phyloP scores from a whole-genome alignment of 495 filamentous ascomycete species.

The Penicillium arizonense region DNA sequence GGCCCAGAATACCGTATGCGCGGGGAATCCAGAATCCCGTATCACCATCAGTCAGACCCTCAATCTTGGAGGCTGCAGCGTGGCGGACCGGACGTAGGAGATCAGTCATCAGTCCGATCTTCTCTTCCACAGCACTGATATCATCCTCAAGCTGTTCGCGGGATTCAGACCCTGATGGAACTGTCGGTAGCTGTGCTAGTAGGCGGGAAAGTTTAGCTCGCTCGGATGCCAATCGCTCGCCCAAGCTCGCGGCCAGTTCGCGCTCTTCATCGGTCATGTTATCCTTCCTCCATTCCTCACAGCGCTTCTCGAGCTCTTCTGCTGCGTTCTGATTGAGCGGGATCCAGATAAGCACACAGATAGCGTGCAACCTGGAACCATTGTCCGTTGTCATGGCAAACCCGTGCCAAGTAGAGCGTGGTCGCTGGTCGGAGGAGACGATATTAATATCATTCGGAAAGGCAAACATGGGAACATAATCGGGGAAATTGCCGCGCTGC shows the following conservation, averaged over 20 bases:
- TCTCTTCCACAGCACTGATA: constrained; percentile 94
- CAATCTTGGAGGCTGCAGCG: constrained; percentile 93
- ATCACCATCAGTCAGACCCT: constrained; percentile 92
- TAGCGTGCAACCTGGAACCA: constrained; percentile 86
- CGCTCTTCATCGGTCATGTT: constrained; percentile 97
- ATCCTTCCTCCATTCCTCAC: constrained; percentile 88
- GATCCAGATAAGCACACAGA: constrained; percentile 90
- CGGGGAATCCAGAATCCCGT: constrained; percentile 96
- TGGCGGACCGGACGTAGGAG: constrained; percentile 89
- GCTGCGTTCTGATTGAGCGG: constrained; percentile 79
- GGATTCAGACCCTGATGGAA: constrained; percentile 74
- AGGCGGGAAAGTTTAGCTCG: constrained; percentile 86
- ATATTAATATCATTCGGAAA: constrained; percentile 98
- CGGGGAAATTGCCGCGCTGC: constrained; percentile 84
- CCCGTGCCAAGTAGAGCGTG: constrained; percentile 94
- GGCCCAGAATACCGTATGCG: constrained; percentile 88
- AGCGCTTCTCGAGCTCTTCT: constrained; percentile 84
- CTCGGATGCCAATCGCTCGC: constrained; percentile 85
- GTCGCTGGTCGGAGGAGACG: constrained; percentile 90
- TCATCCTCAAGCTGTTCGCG: constrained; percentile 87
- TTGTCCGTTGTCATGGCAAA: constrained; percentile 97
- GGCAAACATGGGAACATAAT: constrained; percentile 98
- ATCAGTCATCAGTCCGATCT: constrained; percentile 95
- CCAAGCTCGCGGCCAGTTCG: constrained; percentile 89
- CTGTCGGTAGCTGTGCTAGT: constrained; percentile 74